These are phyloP conservation scores for Mrakia hoshinonis DNA, from an alignment of 768 basidiomycete genomes.

Conservation along the genomic window DNA sequence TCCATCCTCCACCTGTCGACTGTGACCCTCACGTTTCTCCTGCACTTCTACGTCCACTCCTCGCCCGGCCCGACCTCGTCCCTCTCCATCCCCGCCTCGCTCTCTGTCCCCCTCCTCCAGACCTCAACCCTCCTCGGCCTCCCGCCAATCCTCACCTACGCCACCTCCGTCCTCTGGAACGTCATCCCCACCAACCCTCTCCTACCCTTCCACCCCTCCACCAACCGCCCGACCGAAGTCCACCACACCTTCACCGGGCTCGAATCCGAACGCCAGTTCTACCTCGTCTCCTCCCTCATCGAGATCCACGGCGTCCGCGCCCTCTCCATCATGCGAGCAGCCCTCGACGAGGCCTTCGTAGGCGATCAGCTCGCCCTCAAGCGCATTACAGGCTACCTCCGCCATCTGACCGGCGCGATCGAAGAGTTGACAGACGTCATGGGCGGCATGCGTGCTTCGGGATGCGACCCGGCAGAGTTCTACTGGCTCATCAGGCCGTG, in stretches of 20 bases:
- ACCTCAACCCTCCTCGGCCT: constrained; percentile 63
- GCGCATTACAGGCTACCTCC: constrained; percentile 60
- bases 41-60: constrained; percentile 78
- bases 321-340: constrained; percentile 72
- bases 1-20: constrained; percentile 73
- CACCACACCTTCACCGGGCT: constrained; percentile 59
- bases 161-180: constrained; percentile 87
- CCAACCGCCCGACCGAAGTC: constrained; percentile 50
- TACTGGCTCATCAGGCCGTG: constrained; percentile 86
- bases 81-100: constrained; percentile 53
- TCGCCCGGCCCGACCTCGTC: constrained; percentile 16
- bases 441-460: constrained; percentile 52
- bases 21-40: constrained; percentile 76
- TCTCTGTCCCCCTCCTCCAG: constrained; percentile 67
- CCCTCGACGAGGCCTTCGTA: constrained; percentile 82
- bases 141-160: constrained; percentile 81
- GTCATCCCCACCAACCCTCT: constrained; percentile 37
- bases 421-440: constrained; percentile 56
- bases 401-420: constrained; percentile 56
- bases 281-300: constrained; percentile 72
- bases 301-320: constrained; percentile 78
- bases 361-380: constrained; percentile 58
- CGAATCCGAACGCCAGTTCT: constrained; percentile 74
- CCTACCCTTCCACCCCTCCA: constrained; percentile 28
- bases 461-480: constrained; percentile 68